These are phyloP conservation scores for Fonsecaea pugnacius DNA, from an alignment of 2,329 filamentous ascomycete species.

Conservation along the genomic window DNA sequence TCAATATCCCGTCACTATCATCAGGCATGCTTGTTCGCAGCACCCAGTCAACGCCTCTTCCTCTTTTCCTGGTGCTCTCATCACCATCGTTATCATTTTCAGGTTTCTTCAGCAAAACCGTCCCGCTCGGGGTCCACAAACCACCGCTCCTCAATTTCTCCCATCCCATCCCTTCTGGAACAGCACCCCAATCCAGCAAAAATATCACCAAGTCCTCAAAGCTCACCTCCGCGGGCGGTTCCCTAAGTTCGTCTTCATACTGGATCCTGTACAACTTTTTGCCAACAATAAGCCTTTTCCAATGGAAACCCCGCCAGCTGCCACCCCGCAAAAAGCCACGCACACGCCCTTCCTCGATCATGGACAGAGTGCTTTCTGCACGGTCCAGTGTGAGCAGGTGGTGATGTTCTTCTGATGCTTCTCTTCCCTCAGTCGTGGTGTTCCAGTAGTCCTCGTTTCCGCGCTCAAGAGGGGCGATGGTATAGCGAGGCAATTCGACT, in stretches of 20 bases:
- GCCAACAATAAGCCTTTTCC: conserved; percentile 66
- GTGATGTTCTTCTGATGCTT: conserved; percentile 40
- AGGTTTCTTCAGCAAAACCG: conserved; percentile 60
- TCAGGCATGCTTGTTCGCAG: conserved; percentile 61
- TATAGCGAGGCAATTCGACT: conserved; percentile 67
- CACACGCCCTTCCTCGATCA: conserved; percentile 34
- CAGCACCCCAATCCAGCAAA: conserved; percentile 65
- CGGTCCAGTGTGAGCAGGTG: conserved; percentile 27
- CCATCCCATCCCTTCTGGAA: conserved; percentile 64
- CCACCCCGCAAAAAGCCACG: conserved; percentile 63
- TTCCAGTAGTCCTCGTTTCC: conserved; percentile 64
- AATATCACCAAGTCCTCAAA: conserved; percentile 67
- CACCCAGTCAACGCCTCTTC: conserved; percentile 53
- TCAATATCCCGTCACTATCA: conserved; percentile 65
- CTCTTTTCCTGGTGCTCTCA: conserved; percentile 32
- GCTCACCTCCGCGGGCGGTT: conserved; percentile 55
- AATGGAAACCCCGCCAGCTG: conserved; percentile 69
- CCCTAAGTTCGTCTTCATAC: conserved; percentile 58
- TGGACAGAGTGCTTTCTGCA: conserved; percentile 33
- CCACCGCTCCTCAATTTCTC: conserved; percentile 61
- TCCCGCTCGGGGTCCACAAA: conserved; percentile 65
- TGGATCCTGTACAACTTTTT: conserved; percentile 66
- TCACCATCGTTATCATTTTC: conserved; percentile 16
- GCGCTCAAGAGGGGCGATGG: conserved; percentile 64
- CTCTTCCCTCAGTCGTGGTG: conserved; percentile 45